These are phyloP conservation scores for Lipomyces mesembrius DNA, from an alignment of 805 yeast genomes.

Conservation along the genomic window DNA sequence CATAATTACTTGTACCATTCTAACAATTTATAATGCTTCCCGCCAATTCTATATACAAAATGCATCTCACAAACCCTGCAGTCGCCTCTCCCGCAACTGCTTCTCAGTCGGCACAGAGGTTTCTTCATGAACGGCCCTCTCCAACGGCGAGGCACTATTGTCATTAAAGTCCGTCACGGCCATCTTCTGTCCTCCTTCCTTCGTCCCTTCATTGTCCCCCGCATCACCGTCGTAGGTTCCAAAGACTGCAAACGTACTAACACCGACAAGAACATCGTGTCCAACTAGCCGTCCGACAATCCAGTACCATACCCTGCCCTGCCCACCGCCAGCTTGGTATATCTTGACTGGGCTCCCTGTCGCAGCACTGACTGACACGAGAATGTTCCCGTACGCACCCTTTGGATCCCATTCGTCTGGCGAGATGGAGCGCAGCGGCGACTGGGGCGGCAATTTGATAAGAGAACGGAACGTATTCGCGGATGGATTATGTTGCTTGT, in stretches of 20 bases:
- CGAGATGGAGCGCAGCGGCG: slow-evolving; percentile 19
- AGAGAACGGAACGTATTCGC: slow-evolving; percentile 12
- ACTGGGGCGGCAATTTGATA: slow-evolving; percentile 20
- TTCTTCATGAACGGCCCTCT: background rate
- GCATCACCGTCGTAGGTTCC: slow-evolving; percentile 1
- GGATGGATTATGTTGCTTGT: slow-evolving; percentile 17
- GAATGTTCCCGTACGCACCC: slow-evolving; percentile 26
- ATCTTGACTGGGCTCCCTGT: slow-evolving; percentile 27
- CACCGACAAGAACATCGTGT: slow-evolving; percentile 23
- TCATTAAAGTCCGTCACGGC: background rate
- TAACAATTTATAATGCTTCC: background rate
- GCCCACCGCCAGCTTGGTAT: slow-evolving; percentile 19
- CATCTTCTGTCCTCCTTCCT: background rate
- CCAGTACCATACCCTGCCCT: slow-evolving; percentile 33
- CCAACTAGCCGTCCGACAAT: slow-evolving; percentile 25
- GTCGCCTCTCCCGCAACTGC: background rate
- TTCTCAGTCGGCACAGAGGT: background rate
- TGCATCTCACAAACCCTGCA: background rate
- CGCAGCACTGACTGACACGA: slow-evolving; percentile 28
- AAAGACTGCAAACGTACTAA: slow-evolving; percentile 22
- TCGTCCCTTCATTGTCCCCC: too few relatives aligned
- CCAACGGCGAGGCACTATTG: too few relatives aligned
- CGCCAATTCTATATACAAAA: background rate
- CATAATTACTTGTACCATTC: background rate
- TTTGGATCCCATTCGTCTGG: slow-evolving; percentile 30